phyloP scores from a whole-genome alignment of 305 asterid genomes.

The Solanum hybrid region DNA sequence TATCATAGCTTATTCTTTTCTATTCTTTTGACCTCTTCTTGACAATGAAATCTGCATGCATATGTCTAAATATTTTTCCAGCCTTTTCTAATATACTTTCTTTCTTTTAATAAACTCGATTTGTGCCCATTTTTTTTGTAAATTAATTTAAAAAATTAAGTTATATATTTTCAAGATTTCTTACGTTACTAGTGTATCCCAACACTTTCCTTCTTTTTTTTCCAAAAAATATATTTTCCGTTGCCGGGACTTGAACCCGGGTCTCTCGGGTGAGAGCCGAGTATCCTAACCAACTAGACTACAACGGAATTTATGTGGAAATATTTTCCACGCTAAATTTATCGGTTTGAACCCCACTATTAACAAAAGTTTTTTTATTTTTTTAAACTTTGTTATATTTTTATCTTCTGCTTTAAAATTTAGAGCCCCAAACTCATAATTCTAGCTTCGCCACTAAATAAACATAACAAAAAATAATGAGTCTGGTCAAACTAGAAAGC shows the following conservation, averaged over 20 bases:
- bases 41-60: not conserved
- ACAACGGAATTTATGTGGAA: conserved; percentile 12
- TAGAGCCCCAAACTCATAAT: not conserved
- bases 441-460: rapidly evolving
- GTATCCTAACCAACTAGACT: conserved; percentile 96
- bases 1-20: not conserved
- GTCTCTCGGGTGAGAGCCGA: conserved; percentile 98
- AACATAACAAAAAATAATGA: not conserved
- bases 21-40: not conserved
- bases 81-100: not conserved
- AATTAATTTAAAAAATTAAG: not conserved
- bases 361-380: no score
- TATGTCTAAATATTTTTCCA: not conserved
- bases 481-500: not conserved
- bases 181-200: not conserved
- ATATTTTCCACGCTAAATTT: no score
- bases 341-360: no score
- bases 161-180: not conserved
- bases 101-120: not conserved
- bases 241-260: conserved; percentile 98
- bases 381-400: not conserved
- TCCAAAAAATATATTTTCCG: conserved; percentile 21
- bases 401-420: not conserved
- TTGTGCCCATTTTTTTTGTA: not conserved
- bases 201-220: no score